These are phyloP conservation scores for Pyrenophora teres DNA, from an alignment of 2,329 filamentous ascomycete species.

Conservation along the genomic window DNA sequence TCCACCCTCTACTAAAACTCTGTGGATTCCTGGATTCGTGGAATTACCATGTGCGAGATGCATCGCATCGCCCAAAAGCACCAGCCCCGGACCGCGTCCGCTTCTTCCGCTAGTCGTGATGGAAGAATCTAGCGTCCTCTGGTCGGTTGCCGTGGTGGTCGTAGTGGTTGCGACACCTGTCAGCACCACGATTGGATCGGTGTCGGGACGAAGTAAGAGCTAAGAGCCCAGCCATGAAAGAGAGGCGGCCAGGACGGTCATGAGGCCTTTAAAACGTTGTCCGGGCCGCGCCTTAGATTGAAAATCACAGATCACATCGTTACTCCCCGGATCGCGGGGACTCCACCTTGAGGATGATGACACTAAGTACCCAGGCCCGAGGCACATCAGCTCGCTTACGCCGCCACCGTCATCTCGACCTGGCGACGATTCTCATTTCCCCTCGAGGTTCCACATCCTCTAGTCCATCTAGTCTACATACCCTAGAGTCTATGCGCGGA, in stretches of 20 bases:
- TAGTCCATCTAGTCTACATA: conserved; percentile 8
- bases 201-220: conserved; percentile 4
- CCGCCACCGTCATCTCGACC: conserved; percentile 7
- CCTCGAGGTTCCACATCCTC: conserved; percentile 9
- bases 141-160: conserved; percentile 7
- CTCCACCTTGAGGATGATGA: not conserved
- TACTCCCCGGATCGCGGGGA: conserved; percentile 6
- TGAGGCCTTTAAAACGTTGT: conserved; percentile 8
- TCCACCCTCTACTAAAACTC: not conserved
- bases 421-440: conserved; percentile 16
- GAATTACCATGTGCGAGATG: not conserved
- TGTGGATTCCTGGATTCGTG: conserved; percentile 15
- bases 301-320: conserved; percentile 1
- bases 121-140: not conserved
- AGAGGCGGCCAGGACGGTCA: conserved; percentile 1
- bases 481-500: conserved; percentile 3
- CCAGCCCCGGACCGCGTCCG: conserved; percentile 1
- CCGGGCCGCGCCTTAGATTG: conserved; percentile 14
- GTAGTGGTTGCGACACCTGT: not conserved
- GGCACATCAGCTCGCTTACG: conserved; percentile 8
- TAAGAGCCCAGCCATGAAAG: not conserved
- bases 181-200: conserved; percentile 7
- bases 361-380: not conserved
- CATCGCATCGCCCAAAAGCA: not conserved
- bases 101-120: not conserved